These are phyloP conservation scores for Aegilops umbellulata DNA, from an alignment of 176 grass and related monocot species.

Conservation along the genomic window DNA sequence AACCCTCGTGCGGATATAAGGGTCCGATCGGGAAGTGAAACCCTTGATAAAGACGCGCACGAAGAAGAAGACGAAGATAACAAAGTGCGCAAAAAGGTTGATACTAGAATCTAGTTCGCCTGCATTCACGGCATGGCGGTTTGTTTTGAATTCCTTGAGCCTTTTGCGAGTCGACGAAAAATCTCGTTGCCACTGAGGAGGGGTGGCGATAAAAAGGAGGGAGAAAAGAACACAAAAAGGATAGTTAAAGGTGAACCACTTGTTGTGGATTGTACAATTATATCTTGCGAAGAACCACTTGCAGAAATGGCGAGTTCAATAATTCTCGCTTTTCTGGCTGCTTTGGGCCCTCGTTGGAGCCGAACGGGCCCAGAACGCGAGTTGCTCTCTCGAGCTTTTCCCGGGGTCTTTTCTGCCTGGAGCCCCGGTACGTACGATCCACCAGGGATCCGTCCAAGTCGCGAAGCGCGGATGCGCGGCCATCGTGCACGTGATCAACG, in stretches of 20 bases:
- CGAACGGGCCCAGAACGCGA: background rate
- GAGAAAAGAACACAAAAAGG: background rate
- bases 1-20: background rate
- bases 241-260: background rate
- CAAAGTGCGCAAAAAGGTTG: background rate
- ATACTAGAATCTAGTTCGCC: background rate
- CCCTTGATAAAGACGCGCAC: background rate
- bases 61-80: background rate
- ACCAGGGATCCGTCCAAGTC: background rate
- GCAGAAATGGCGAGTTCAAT: background rate
- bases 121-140: background rate
- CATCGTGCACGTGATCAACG: background rate
- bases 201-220: background rate
- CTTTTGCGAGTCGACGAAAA: background rate
- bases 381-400: background rate
- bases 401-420: background rate
- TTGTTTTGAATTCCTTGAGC: background rate
- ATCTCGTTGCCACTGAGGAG: background rate
- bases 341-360: background rate
- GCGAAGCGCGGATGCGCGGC: background rate
- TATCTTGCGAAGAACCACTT: no score
- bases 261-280: no score
- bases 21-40: background rate
- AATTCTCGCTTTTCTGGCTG: background rate
- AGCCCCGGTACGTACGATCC: background rate